Percentiles rank a stretch among this genome's conserved stretches.
phyloP scores from a whole-genome alignment of 371 early-diverging fungal species.

The Mucor plumbeus region DNA sequence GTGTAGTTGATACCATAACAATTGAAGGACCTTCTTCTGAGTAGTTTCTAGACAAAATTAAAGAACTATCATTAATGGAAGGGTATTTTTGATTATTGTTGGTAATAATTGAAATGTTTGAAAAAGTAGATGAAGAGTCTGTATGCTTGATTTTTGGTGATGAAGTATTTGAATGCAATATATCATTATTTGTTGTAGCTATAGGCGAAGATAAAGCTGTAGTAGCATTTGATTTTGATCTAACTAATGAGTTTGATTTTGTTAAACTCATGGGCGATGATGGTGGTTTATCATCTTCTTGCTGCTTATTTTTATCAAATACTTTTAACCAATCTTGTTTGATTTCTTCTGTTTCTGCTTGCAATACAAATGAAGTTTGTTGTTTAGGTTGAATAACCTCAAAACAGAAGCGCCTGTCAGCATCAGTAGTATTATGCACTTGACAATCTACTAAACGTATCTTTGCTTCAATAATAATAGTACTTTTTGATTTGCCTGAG shows the following conservation, averaged over 20 bases:
- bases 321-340: slow-evolving; percentile 61
- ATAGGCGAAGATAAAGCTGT: slow-evolving; percentile 8
- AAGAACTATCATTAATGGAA: neutral
- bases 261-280: slow-evolving; percentile 10
- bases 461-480: slow-evolving; percentile 50
- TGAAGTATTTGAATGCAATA: neutral
- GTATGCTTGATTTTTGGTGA: slow-evolving; percentile 3
- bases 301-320: slow-evolving; percentile 56
- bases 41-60: neutral
- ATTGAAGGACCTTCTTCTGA: slow-evolving; percentile 16
- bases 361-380: slow-evolving; percentile 44
- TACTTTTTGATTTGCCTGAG: slow-evolving; percentile 39
- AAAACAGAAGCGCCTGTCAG: slow-evolving; percentile 72
- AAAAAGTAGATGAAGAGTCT: slow-evolving; percentile 6
- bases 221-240: slow-evolving; percentile 16
- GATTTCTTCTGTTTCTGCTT: slow-evolving; percentile 69
- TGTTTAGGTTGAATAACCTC: slow-evolving; percentile 42
- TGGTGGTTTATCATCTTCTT: neutral
- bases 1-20: slow-evolving; percentile 30
- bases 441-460: slow-evolving; percentile 56
- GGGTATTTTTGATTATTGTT: neutral
- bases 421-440: slow-evolving; percentile 39
- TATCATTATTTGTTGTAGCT: slow-evolving; percentile 5
- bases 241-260: neutral
- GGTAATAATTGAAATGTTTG: neutral